Conservation (phyloP, 768 basidiomycete genomes). For the Crepidotus variabilis region DNA sequence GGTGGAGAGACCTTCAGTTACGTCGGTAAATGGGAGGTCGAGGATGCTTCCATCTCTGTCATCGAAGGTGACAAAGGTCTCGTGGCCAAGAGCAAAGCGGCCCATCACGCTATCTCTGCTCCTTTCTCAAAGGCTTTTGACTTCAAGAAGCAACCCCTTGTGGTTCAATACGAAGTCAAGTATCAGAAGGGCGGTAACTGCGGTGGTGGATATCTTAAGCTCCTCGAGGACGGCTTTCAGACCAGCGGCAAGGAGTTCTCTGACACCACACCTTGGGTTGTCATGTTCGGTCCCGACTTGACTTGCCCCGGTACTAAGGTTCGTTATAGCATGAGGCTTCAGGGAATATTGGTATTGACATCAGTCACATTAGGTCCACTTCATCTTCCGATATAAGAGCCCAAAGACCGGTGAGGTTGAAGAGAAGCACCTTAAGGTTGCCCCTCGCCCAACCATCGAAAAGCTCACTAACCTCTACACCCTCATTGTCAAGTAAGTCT, state of each 20-base stretch:
- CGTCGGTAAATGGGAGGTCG: conserved; percentile 96
- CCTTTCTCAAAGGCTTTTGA: conserved; percentile 76
- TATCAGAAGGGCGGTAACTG: conserved; percentile 99
- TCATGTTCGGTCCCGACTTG: conserved; percentile 98
- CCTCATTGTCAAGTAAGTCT: conserved; percentile 79
- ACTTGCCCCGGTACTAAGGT: conserved; percentile 93
- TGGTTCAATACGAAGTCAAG: conserved; percentile 98
- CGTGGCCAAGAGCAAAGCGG: conserved; percentile 95
- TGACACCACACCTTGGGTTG: conserved; percentile 89
- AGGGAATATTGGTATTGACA: conserved; percentile 4
- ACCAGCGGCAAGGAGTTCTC: conserved; percentile 90
- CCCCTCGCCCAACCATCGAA: conserved; percentile 83
- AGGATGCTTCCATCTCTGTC: conserved; percentile 75
- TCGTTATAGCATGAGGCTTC: not conserved
- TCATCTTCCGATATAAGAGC: conserved; percentile 98
- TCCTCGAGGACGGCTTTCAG: conserved; percentile 92
- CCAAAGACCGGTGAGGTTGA: conserved; percentile 90
- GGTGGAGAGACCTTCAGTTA: conserved; percentile 96
- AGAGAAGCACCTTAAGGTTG: conserved; percentile 89
- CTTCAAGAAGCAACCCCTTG: conserved; percentile 81
- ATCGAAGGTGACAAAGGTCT: conserved; percentile 87
- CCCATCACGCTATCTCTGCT: conserved; percentile 97
- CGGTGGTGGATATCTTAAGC: conserved; percentile 98
- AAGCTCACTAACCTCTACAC: conserved; percentile 95
- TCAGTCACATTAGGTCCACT: conserved; percentile 67